A percentile compares a stretch with the other conserved stretches of the same genome.
These are phyloP conservation scores for Tritrichomonas foetus DNA, from an alignment of 208 protist genomes.

Conservation along the genomic window DNA sequence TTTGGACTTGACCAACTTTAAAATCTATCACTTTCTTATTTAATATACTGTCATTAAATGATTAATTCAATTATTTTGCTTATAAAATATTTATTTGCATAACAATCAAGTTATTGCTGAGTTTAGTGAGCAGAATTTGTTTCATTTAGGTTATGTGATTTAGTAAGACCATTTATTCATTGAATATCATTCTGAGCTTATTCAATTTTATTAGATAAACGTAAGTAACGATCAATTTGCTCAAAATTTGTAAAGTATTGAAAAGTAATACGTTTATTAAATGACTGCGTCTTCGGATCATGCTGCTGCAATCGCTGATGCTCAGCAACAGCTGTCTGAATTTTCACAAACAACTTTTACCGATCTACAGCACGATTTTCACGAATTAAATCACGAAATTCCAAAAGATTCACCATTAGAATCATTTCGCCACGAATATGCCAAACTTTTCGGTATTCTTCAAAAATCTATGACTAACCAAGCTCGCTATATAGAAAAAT, in stretches of 20 bases:
- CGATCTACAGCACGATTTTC: slow-evolving; percentile 24
- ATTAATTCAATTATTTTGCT: too few relatives aligned
- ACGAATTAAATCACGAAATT: slow-evolving; percentile 38
- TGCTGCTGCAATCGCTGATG: not conserved
- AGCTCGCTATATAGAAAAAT: slow-evolving; percentile 26
- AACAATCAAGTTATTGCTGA: too few relatives aligned
- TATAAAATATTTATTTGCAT: too few relatives aligned
- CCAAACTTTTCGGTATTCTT: not conserved
- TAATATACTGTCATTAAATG: too few relatives aligned
- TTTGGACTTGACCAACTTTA: slow-evolving; percentile 24
- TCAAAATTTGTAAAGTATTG: too few relatives aligned
- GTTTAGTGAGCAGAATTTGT: too few relatives aligned
- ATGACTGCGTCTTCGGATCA: not conserved
- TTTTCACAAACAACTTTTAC: not conserved
- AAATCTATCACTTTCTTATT: not conserved
- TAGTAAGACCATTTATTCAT: too few relatives aligned
- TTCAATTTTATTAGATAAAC: too few relatives aligned
- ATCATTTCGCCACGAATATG: not conserved
- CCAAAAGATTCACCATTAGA: slow-evolving; percentile 14
- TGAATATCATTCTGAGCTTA: too few relatives aligned
- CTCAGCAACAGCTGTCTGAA: not conserved
- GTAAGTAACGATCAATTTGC: too few relatives aligned
- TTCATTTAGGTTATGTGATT: too few relatives aligned
- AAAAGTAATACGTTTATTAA: slow-evolving; percentile 1
- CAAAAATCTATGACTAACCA: slow-evolving; percentile 36